phyloP scores from a whole-genome alignment of 2,329 filamentous ascomycete species.

The Dactylellina drechsleri region DNA sequence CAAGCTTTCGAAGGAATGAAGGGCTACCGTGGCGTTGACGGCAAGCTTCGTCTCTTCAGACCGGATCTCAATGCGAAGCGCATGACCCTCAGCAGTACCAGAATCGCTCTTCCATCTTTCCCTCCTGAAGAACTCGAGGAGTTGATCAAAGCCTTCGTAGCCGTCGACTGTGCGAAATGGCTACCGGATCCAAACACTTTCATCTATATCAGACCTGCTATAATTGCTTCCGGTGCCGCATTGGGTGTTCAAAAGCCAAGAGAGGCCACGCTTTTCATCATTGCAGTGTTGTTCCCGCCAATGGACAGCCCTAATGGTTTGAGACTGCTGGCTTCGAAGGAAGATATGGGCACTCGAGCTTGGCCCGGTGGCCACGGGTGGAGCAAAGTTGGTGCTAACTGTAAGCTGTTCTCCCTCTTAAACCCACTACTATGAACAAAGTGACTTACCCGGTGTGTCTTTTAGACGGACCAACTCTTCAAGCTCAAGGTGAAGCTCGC shows the following conservation, averaged over 20 bases:
- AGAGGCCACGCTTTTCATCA: slow-evolving; percentile 89
- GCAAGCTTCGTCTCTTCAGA: slow-evolving; percentile 80
- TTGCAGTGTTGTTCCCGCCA: slow-evolving; percentile 67
- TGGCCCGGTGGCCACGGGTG: slow-evolving; percentile 95
- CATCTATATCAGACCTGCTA: slow-evolving; percentile 85
- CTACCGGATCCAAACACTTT: slow-evolving; percentile 77
- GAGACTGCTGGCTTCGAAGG: slow-evolving; percentile 75
- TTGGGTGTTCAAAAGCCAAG: slow-evolving; percentile 82
- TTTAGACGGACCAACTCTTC: slow-evolving; percentile 74
- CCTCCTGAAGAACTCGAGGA: slow-evolving; percentile 76
- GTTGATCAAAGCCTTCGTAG: slow-evolving; percentile 76
- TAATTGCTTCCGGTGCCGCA: slow-evolving; percentile 83
- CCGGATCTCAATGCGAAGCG: slow-evolving; percentile 76
- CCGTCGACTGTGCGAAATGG: slow-evolving; percentile 80
- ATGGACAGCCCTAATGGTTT: slow-evolving; percentile 51
- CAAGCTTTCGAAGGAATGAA: slow-evolving; percentile 92
- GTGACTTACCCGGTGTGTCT: slow-evolving; percentile 11
- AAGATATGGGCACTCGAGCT: slow-evolving; percentile 81
- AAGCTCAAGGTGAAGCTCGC: slow-evolving; percentile 80
- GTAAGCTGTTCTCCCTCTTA: slow-evolving; percentile 61
- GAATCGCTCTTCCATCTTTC: slow-evolving; percentile 80
- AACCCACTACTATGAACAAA: slow-evolving; percentile 10
- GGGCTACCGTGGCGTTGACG: slow-evolving; percentile 74
- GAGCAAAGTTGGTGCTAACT: slow-evolving; percentile 93
- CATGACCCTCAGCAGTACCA: slow-evolving; percentile 69